Base-by-base conservation (phyloP, 108 stramenopile species). In the Fistulifera solaris region DNA sequence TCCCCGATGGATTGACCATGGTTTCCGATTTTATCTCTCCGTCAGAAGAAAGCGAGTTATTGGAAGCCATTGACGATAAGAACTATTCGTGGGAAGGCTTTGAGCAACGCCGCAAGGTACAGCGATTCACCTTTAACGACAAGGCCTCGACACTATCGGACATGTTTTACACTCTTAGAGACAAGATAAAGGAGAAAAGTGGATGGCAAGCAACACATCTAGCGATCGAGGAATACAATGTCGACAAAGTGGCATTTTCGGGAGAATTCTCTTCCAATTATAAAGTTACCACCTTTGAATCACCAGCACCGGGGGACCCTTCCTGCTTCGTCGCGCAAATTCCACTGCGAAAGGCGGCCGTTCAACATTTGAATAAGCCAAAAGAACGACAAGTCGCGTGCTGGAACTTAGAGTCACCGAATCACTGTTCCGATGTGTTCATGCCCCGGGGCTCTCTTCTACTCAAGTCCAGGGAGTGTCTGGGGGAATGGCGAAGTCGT, bases 401-500 rank as follows among this genome's bases (percentile, higher is more conserved):
- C 40, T 85, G 80, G 76, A 74, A 80, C 47, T 41, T 83, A 10
- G 61, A 59, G 27, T 54, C 35, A 12, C 56, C 63, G 23, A 51
- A 63, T 10, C 75, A 81, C 57, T 46, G 21, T 17, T 60, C 66
- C 11, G 54, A 68, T 44, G 16, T 77, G 12, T 22, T 63, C 21
- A 54, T 84, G 69, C 53, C 70, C 11, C 49, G 55, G 41, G 54
- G 61, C 31, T 52, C 71, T 1, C 54, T 81, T 8, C 44, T 62
- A 19, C 25, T 85, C 43, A 80, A 78, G 45, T 65, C 21, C 15
- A 61, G 67, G 2, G 81, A 78, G 1, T 61, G 54, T 55, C 59
- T 89, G 24, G 80, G 74, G 74, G 49, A 81, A 50, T 89, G 87
- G 87, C 40, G 87, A 17, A 61, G 65, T 55, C 62, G 77, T 21